Base-by-base conservation (phyloP, 164 flowering plant genomes). In the Amborella trichopoda region DNA sequence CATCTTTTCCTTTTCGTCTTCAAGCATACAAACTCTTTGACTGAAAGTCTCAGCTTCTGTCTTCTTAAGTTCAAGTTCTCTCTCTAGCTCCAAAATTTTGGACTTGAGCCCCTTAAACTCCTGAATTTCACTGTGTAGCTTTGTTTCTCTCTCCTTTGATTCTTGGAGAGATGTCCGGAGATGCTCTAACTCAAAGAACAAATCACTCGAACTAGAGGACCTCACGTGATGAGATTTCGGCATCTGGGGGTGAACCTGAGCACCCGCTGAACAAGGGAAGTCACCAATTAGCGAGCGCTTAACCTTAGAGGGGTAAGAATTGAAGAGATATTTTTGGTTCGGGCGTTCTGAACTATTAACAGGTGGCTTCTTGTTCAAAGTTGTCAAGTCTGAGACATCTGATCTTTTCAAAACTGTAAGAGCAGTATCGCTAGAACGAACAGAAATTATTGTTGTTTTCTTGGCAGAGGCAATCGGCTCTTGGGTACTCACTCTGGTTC, bases 251-350 rank as follows among this genome's bases (percentile, higher is more conserved):
- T 80, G 80, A 36, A 76, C 73, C 56, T 80, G 95, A 23, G 65
- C 46, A 3, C 67, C 23, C 0, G 63, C 71, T 0, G 87, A 70
- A 62, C 81, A 76, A 0, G 85, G 62, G 12, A 85, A 68, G 16
- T 85, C 95, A 0, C 76, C 69, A 19, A 85, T 76, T 5, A 85
- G 64, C 3, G 91, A 74, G 26, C 89, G 65, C 49, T 78, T 78
- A n/a, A 60, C 77, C 3, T 81, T 70, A 4, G 79, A 46, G 1
- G 68, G 75, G 0, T 68, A 33, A 11, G 60, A 37, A 28, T 43
- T 49, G 23, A 34, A 6, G 6, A 67, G 43, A 58, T 48, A 67
- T 47, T 70, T 72, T 61, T 65, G 72, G 54, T 59, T 70, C 3
- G 60, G 16, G 16, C 13, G 22, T 2, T 68, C 74, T 0, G 85